Evolutionary conservation across 129 eudicot species (phyloP).

Genomic region (Artemisia tridentata): DNA sequence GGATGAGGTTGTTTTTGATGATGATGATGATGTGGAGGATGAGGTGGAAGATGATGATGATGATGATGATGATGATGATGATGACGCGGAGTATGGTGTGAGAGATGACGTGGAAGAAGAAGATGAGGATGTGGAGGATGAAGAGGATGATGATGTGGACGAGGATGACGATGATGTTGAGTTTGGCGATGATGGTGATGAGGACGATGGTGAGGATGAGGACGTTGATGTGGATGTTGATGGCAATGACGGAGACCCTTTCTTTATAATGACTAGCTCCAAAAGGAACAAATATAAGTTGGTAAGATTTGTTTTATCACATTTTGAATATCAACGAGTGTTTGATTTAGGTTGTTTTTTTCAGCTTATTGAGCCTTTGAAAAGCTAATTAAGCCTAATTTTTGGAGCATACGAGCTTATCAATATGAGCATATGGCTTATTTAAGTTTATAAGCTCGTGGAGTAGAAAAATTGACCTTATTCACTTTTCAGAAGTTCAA

Average conservation of each 20-base stretch:
- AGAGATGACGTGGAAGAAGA: neutral
- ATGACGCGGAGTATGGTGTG: too few species aligned
- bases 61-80: neutral
- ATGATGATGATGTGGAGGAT: neutral
- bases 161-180: neutral
- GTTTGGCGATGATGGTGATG: neutral
- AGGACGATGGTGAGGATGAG: neutral
- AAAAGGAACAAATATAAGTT: neutral
- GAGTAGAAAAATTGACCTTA: too few species aligned
- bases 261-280: neutral
- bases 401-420: too few species aligned
- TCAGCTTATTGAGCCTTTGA: too few species aligned
- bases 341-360: neutral
- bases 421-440: too few species aligned
- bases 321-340: neutral
- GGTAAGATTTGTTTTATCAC: slow-evolving; percentile 1
- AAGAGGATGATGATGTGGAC: neutral
- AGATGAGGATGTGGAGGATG: neutral
- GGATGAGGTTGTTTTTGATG: neutral
- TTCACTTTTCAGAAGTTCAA: too few species aligned
- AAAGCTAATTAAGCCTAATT: too few species aligned
- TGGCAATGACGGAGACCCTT: slow-evolving; percentile 18
- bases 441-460: too few species aligned
- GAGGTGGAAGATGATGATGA: neutral
- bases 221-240: slow-evolving; percentile 4